phyloP scores from a whole-genome alignment of 352 stramenopile genomes.

The Thalassiosira delicatula region DNA sequence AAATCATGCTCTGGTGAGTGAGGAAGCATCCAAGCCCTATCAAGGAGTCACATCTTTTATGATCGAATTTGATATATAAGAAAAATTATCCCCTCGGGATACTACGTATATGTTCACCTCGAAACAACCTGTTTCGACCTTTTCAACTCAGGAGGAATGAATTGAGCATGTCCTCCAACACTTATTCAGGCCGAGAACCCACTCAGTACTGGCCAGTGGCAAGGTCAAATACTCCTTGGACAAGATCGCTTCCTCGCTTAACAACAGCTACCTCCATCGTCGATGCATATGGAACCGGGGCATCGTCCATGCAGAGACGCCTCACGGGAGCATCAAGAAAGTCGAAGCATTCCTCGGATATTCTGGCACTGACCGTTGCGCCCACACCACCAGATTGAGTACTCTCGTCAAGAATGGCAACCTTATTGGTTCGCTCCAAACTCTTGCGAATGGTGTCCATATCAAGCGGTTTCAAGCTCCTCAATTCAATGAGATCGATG shows the following conservation, averaged over 20 bases:
- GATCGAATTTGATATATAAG: too few relatives aligned
- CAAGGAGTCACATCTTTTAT: too few relatives aligned
- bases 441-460: constrained; percentile 87
- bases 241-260: constrained; percentile 85
- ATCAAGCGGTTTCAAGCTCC: constrained; percentile 88
- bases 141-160: too few relatives aligned
- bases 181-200: too few relatives aligned
- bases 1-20: too few relatives aligned
- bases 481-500: constrained; percentile 90
- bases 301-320: constrained; percentile 90
- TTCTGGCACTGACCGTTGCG: constrained; percentile 86
- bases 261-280: constrained; percentile 89
- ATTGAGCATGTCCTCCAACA: too few relatives aligned
- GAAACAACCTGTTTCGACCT: too few relatives aligned
- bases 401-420: constrained; percentile 87
- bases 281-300: constrained; percentile 88
- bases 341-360: constrained; percentile 87
- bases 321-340: constrained; percentile 88
- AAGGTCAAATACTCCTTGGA: constrained; percentile 84
- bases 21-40: too few relatives aligned
- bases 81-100: too few relatives aligned
- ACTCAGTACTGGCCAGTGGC: too few relatives aligned
- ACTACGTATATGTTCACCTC: too few relatives aligned
- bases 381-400: constrained; percentile 88
- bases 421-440: constrained; percentile 86